These are phyloP conservation scores for Oryza meridionalis DNA, from an alignment of 176 grass and related monocot species.

Conservation along the genomic window DNA sequence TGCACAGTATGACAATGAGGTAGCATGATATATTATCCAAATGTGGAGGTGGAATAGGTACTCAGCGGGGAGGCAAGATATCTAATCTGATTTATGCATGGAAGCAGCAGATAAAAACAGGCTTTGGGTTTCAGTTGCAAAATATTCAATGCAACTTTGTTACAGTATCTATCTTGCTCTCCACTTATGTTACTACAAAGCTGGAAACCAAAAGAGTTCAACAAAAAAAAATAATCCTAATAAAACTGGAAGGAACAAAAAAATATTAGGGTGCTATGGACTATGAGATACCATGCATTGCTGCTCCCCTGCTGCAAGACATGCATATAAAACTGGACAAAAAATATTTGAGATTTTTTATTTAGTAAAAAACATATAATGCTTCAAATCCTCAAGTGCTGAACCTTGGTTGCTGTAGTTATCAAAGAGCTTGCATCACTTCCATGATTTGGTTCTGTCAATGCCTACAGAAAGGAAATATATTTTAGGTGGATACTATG, in stretches of 20 bases:
- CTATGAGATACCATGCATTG: neutral
- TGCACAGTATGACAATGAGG: neutral
- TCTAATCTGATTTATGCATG: neutral
- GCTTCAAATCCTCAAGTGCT: neutral
- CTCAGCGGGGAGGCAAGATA: neutral
- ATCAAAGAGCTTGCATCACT: slow-evolving; percentile 79
- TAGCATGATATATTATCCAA: neutral
- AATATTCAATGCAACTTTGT: neutral
- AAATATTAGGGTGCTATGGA: neutral
- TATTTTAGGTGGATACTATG: neutral
- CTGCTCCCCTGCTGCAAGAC: neutral
- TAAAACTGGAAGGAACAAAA: neutral
- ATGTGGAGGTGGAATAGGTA: neutral
- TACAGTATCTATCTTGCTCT: neutral
- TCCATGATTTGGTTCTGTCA: slow-evolving; percentile 85
- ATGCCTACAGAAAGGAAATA: slow-evolving; percentile 52
- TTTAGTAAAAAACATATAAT: neutral
- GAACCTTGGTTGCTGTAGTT: slow-evolving; percentile 76
- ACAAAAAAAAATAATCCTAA: neutral
- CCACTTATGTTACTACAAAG: neutral
- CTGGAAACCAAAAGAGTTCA: neutral
- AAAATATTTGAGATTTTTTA: neutral
- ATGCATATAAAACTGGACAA: neutral
- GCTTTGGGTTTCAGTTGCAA: neutral
- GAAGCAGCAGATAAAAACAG: neutral